Conservation (phyloP, 2,329 filamentous ascomycete species). For the Hymenoscyphus scutula region DNA sequence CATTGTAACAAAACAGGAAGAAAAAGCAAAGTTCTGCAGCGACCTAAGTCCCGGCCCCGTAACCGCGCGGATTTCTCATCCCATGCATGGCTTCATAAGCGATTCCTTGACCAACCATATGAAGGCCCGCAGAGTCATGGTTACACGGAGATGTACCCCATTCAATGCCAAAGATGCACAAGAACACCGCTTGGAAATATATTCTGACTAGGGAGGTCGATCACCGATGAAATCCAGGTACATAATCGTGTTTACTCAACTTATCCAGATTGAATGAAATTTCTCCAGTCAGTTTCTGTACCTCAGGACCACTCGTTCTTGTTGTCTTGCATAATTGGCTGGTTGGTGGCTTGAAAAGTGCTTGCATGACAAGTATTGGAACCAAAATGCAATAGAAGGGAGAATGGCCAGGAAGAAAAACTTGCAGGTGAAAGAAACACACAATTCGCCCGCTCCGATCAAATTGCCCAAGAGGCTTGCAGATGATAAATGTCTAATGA, state of each 20-base stretch:
- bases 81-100: slow-evolving; percentile 1
- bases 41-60: not conserved
- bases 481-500: not conserved
- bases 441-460: not conserved
- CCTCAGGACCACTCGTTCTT: not conserved
- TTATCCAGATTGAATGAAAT: not conserved
- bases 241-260: not conserved
- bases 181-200: not conserved
- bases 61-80: not conserved
- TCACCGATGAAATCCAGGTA: not conserved
- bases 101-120: not conserved
- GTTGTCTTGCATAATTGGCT: slow-evolving; percentile 1
- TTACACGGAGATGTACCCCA: not conserved
- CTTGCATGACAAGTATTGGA: slow-evolving; percentile 4
- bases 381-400: not conserved
- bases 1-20: not conserved
- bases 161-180: not conserved
- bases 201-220: not conserved
- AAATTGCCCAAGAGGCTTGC: not conserved
- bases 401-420: not conserved
- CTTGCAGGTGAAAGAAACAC: not conserved
- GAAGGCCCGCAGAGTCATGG: not conserved
- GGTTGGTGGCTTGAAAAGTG: not conserved
- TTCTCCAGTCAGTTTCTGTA: not conserved
- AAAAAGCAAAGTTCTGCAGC: not conserved